Evolutionary conservation across 345 rosid genomes (phyloP), one percentile per base, ranked within the genome.

Genomic region (Eucalyptus microcorys): DNA sequence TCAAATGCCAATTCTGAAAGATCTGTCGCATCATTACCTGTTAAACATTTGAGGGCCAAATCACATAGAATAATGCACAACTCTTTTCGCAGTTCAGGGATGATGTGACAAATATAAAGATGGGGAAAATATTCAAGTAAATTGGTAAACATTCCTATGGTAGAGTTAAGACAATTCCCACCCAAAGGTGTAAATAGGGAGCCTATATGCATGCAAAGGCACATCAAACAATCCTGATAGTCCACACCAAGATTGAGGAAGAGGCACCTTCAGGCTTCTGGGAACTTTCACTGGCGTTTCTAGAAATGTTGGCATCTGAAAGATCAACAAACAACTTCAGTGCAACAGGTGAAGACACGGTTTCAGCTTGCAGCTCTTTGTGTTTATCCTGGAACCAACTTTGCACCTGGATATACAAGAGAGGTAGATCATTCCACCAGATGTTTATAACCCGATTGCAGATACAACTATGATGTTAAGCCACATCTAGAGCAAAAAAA

Each of bases 351-450:
- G 89, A 81, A 52, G 90, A n/a, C 12, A 71, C 43, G 61, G 30
- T 40, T 89, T 90, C 87, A 86, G 89, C n/a, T 88, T 66, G 91
- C 14, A 59, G 64, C 37, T 68, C 89, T 88, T 93, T 90, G 80
- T 87, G 90, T 90, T 91, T 96, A 76, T 92, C 97, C 89, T 88
- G 87, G 89, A 97, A 96, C 97, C 98, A 97, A 89, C 86, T 89
- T 59, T 91, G 93, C 87, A 96, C 98, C 99, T 96, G 89, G 89
- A 61, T 86, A 53, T 53, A 88, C 87, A 88, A 49, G 86, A 91
- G 4, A 43, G 85, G 59, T 48, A 87, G 47, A 21, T 76, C 15
- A 14, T 76, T 76, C 84, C 47, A 40, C 15, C 47, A 40, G 40
- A 87, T 27, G 22, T 42, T 16, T 88, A 57, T 81, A 14, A 15